Percentiles rank a stretch among this genome's conserved stretches.
phyloP scores from a whole-genome alignment of 2,329 filamentous ascomycete genomes.

The Epichloe baconii region DNA sequence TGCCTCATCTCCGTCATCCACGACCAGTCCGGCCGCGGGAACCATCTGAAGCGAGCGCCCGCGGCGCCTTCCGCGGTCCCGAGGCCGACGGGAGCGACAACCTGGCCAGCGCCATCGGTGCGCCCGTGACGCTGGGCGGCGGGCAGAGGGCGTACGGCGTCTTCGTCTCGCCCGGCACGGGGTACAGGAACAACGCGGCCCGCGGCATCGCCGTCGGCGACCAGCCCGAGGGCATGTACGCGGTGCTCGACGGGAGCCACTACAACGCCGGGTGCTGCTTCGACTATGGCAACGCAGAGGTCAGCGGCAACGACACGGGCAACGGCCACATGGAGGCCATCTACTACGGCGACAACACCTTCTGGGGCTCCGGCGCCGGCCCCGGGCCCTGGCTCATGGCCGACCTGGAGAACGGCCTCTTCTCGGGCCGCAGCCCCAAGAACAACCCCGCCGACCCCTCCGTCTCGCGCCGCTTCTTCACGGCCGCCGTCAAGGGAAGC shows the following conservation, averaged over 20 bases:
- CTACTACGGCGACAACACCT: slow-evolving; percentile 42
- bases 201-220: slow-evolving; percentile 42
- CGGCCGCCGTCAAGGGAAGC: slow-evolving; percentile 39
- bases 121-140: slow-evolving; percentile 47
- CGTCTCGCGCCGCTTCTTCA: slow-evolving; percentile 42
- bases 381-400: slow-evolving; percentile 56
- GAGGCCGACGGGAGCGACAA: slow-evolving; percentile 45
- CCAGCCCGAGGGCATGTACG: slow-evolving; percentile 45
- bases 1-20: slow-evolving; percentile 53
- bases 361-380: slow-evolving; percentile 44
- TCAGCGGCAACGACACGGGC: slow-evolving; percentile 38
- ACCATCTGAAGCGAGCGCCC: slow-evolving; percentile 49
- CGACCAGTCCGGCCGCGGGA: slow-evolving; percentile 49
- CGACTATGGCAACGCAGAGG: slow-evolving; percentile 46
- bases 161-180: slow-evolving; percentile 46
- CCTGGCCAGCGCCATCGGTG: slow-evolving; percentile 43
- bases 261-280: slow-evolving; percentile 45
- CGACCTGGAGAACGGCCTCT: slow-evolving; percentile 54
- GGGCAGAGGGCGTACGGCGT: slow-evolving; percentile 52
- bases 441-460: slow-evolving; percentile 40
- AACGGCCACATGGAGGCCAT: slow-evolving; percentile 57
- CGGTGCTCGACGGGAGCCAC: slow-evolving; percentile 45
- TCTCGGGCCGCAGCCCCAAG: slow-evolving; percentile 35
- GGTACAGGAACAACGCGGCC: slow-evolving; percentile 46
- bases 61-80: slow-evolving; percentile 43